Percentiles rank a stretch among this genome's conserved stretches.
Evolutionary conservation across 176 grass and related monocot species (phyloP).

Genomic region (Carex kokanica): DNA sequence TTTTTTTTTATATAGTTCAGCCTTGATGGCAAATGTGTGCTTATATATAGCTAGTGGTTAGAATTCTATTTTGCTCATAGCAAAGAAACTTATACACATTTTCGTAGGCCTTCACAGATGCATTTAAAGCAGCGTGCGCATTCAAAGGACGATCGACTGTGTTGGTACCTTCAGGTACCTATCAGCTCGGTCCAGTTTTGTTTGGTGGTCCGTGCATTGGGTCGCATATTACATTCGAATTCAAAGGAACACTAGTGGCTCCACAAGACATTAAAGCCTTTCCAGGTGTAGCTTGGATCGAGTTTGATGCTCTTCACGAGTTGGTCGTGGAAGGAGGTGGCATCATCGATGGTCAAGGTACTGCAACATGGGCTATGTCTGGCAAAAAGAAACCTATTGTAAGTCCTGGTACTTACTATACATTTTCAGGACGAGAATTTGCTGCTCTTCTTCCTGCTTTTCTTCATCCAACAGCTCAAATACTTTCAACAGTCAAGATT

Average conservation of each 20-base stretch:
- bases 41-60: no score
- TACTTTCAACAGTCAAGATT: no score
- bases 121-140: slow-evolving; percentile 25
- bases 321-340: slow-evolving; percentile 33
- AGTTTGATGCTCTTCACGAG: slow-evolving; percentile 33
- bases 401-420: not conserved
- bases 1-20: no score
- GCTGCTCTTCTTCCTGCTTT: no score
- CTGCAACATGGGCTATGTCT: not conserved
- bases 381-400: slow-evolving; percentile 9
- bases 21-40: no score
- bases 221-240: slow-evolving; percentile 19
- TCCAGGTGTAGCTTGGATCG: slow-evolving; percentile 25
- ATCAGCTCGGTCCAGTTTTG: slow-evolving; percentile 10
- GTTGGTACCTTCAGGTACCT: slow-evolving; percentile 19
- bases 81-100: not conserved
- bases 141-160: not conserved
- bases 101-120: slow-evolving; percentile 9
- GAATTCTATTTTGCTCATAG: no score
- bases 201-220: slow-evolving; percentile 28
- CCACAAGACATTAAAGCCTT: not conserved
- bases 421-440: not conserved
- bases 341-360: slow-evolving; percentile 33
- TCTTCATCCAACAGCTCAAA: no score
- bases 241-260: slow-evolving; percentile 34